These are phyloP conservation scores for Aspergillus glaucus DNA, from an alignment of 2,329 filamentous ascomycete genomes.

Conservation along the genomic window DNA sequence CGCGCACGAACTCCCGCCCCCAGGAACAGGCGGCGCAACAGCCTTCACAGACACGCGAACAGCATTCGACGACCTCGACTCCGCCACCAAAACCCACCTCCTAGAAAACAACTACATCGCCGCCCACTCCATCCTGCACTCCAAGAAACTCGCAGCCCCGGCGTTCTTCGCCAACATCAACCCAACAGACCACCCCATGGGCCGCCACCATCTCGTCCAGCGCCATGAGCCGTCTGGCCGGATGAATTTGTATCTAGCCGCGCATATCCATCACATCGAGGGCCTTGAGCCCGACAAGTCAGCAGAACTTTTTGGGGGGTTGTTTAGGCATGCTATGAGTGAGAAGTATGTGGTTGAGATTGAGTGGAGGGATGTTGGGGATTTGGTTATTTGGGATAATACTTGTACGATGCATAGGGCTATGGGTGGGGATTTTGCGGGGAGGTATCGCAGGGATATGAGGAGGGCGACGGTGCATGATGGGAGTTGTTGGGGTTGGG, in stretches of 20 bases:
- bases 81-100: slow-evolving; percentile 28
- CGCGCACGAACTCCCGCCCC: slow-evolving; percentile 46
- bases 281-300: slow-evolving; percentile 32
- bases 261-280: slow-evolving; percentile 50
- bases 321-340: slow-evolving; percentile 42
- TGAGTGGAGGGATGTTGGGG: slow-evolving; percentile 44
- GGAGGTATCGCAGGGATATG: slow-evolving; percentile 48
- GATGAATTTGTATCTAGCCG: slow-evolving; percentile 49
- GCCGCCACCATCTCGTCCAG: slow-evolving; percentile 47
- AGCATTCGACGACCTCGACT: slow-evolving; percentile 44
- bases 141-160: slow-evolving; percentile 47
- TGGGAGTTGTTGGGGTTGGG: slow-evolving; percentile 35
- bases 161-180: slow-evolving; percentile 44
- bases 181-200: slow-evolving; percentile 32
- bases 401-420: slow-evolving; percentile 51
- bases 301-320: slow-evolving; percentile 24
- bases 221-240: slow-evolving; percentile 47
- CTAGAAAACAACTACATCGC: slow-evolving; percentile 40
- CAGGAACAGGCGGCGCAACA: slow-evolving; percentile 45
- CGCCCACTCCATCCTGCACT: slow-evolving; percentile 49
- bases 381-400: slow-evolving; percentile 56
- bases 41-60: slow-evolving; percentile 50
- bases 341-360: slow-evolving; percentile 42
- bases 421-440: slow-evolving; percentile 42
- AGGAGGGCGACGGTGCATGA: slow-evolving; percentile 52